phyloP scores from a whole-genome alignment of 805 yeast species.

The Myxozyma geophila region DNA sequence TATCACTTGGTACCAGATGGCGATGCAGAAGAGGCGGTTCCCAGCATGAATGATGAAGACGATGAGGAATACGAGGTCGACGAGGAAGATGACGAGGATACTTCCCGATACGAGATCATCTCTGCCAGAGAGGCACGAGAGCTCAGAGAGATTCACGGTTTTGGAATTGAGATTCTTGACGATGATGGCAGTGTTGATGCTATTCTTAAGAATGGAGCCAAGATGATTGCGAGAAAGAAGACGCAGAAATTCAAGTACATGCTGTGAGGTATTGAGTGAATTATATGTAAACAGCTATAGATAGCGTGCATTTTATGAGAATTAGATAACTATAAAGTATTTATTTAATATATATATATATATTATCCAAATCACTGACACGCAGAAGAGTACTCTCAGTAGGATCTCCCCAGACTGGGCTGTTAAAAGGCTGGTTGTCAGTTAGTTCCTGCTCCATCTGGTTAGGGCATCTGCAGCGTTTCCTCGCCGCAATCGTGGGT shows the following conservation, averaged over 20 bases:
- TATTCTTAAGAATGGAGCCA: constrained; percentile 29
- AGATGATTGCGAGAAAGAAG: constrained; percentile 27
- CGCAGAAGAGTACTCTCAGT: too few species aligned
- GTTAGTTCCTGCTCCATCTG: too few species aligned
- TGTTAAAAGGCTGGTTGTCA: too few species aligned
- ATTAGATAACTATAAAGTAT: background rate
- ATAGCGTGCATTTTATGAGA: background rate
- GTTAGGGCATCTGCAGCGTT: too few species aligned
- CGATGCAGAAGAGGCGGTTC: constrained; percentile 1
- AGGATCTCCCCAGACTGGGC: too few species aligned
- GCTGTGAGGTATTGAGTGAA: constrained; percentile 12
- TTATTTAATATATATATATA: too few species aligned
- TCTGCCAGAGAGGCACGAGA: constrained; percentile 31
- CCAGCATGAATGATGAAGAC: constrained; percentile 24
- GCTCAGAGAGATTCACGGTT: constrained; percentile 34
- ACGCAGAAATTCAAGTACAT: constrained; percentile 29
- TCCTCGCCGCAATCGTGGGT: too few species aligned
- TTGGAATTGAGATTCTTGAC: constrained; percentile 33
- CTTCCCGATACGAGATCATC: constrained; percentile 31
- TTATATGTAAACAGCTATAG: too few species aligned
- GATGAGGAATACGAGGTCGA: constrained; percentile 26
- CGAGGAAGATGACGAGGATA: constrained; percentile 28
- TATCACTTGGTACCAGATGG: constrained; percentile 24
- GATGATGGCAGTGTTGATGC: constrained; percentile 32
- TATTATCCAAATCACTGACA: too few species aligned